phyloP scores from a whole-genome alignment of 495 filamentous ascomycete genomes.

The Aspergillus sclerotiicarbonarius region DNA sequence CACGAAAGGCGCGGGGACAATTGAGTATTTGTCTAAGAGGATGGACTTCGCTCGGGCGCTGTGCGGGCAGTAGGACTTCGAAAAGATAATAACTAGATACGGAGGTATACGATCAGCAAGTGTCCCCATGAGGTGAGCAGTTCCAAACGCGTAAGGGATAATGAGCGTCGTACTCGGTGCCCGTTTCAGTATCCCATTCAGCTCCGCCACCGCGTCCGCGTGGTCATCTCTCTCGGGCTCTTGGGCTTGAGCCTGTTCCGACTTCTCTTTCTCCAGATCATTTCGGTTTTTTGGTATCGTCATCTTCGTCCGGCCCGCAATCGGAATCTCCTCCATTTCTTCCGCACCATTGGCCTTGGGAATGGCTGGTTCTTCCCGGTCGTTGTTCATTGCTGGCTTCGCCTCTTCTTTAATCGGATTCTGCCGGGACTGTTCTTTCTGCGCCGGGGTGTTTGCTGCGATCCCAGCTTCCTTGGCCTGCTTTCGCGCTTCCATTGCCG shows the following conservation, averaged over 20 bases:
- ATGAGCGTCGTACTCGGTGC: constrained; percentile 63
- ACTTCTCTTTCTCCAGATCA: constrained; percentile 23
- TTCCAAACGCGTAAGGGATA: constrained; percentile 2
- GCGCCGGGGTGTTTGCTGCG: constrained; percentile 32
- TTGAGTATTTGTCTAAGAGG: constrained; percentile 76
- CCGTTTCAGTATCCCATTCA: constrained; percentile 75
- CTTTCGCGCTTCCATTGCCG: constrained; percentile 46
- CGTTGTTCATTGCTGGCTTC: constrained; percentile 46
- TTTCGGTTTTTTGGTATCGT: constrained; percentile 44
- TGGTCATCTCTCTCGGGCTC: constrained; percentile 26
- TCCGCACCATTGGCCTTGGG: constrained; percentile 27
- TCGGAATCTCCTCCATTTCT: constrained; percentile 48
- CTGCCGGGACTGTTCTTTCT: constrained; percentile 33
- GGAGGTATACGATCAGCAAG: neutral
- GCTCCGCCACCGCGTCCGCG: constrained; percentile 50
- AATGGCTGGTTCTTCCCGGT: constrained; percentile 47
- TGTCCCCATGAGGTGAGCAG: neutral
- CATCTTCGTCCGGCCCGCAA: constrained; percentile 67
- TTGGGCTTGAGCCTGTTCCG: constrained; percentile 18
- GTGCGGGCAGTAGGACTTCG: constrained; percentile 86
- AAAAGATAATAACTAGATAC: constrained; percentile 82
- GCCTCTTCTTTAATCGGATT: constrained; percentile 32
- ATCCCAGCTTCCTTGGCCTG: constrained; percentile 26
- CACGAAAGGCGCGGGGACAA: constrained; percentile 77
- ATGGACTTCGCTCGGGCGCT: constrained; percentile 80